Evolutionary conservation across 805 yeast species (phyloP), one percentile per base, ranked within the genome.

Genomic region (Saccharomycopsis sp.): DNA sequence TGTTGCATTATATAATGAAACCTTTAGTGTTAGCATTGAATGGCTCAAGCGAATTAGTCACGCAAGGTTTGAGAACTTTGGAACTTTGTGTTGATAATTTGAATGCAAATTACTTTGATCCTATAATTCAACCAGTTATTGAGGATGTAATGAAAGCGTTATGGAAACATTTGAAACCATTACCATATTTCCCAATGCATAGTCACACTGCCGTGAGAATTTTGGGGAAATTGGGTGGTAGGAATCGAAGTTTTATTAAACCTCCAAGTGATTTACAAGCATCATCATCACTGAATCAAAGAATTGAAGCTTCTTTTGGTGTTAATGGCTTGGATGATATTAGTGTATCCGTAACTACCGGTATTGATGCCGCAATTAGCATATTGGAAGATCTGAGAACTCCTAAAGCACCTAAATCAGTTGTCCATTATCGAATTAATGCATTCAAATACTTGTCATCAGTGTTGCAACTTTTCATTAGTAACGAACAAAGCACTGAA

Each of bases 51-150:
- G 99, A 93, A 51, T 73, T 94, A 35, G 93, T 93, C 1, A 79
- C 89, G 39, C 98, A 93, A 62, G 99, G 99, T 38, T 67, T 93
- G 51, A 70, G 99, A 51, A 94, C 98, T 0, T 74, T 93, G 47
- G 99, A 93, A 59, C 70, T 93, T 4, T 93, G 98, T 59, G 96
- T 93, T 20, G 99, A 93, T 57, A 93, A 94, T 56, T 64, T 93
- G 50, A 94, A 97, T 0, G 95, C 97, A 0, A 95, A 89, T 53
- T 93, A 89, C 61, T 88, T 93, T 61, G 98, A 93, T 56, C 97
- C 98, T 2, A 89, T 93, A 59, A 80, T 93, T 49, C 97, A 89
- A 57, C 97, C 99, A 0, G 97, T 89, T 1, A 80, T 90, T 43
- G 94, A 85, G 49, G 97, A 93, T 54, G 88, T 94, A 1, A 85